phyloP scores from a whole-genome alignment of 441 rosid species.

The Isatis lusitanica region DNA sequence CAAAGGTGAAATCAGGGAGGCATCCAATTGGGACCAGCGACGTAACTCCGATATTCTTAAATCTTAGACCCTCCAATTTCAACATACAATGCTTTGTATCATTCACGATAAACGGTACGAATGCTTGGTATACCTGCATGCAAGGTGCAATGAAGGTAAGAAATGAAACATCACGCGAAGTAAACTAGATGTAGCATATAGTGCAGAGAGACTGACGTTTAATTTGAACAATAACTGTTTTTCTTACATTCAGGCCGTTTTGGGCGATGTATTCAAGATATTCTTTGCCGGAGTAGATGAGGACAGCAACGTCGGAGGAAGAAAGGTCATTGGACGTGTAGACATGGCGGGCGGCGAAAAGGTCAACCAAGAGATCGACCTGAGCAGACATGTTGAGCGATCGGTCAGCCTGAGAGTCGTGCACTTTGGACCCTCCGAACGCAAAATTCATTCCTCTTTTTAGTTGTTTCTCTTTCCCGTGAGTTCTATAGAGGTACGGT shows the following conservation, averaged over 20 bases:
- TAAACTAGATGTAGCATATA: background rate
- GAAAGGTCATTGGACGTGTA: constrained; percentile 37
- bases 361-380: constrained; percentile 46
- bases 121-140: constrained; percentile 47
- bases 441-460: constrained; percentile 71
- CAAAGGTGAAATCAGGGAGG: constrained; percentile 47
- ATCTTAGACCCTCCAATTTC: constrained; percentile 44
- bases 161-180: background rate
- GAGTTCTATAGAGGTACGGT: constrained; percentile 57
- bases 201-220: too few relatives aligned
- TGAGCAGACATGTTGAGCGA: constrained; percentile 70
- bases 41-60: constrained; percentile 50
- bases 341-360: constrained; percentile 34
- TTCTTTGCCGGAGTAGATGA: constrained; percentile 60
- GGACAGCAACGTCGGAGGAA: constrained; percentile 47
- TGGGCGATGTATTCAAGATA: constrained; percentile 42
- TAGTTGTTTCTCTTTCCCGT: constrained; percentile 28
- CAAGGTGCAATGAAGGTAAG: background rate
- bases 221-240: too few relatives aligned
- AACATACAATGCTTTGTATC: constrained; percentile 32
- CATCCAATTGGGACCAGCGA: constrained; percentile 67
- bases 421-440: constrained; percentile 67
- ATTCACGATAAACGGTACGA: constrained; percentile 42
- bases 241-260: constrained; percentile 45
- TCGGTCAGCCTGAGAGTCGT: constrained; percentile 35